Evolutionary conservation across 345 rosid species (phyloP), one percentile per base, ranked within the genome.

Genomic region (Pistacia integerrima): DNA sequence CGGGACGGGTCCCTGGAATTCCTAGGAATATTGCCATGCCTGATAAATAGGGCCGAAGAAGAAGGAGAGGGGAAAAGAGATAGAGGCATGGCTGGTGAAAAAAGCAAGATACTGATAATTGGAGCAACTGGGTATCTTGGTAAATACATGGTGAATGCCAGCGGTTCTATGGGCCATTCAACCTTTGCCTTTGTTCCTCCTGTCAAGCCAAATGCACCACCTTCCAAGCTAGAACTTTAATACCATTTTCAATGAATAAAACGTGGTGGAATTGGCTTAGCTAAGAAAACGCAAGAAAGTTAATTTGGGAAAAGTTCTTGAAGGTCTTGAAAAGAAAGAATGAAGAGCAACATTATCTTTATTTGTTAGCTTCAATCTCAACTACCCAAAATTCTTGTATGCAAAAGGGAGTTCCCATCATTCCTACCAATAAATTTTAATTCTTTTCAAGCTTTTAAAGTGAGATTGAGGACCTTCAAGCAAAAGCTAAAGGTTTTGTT

Each of bases 91-190:
- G 33, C 33, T 30, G 1, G 33, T 28, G 30, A 28, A 28, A 28
- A 28, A 17, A 77, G 78, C 69, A 79, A 77, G 62, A 81, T 84
- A 30, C 44, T 81, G 64, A 78, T 84, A 28, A 57, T 84, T 13
- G 82, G 84, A 20, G 87, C 76, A 36, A 81, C 66, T 41, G 87
- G 87, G 17, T 84, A 81, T 67, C 63, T 81, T 8, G 87, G 87
- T 6, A 59, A 84, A 28, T 58, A 46, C 67, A 78, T 81, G 78
- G 84, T 84, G 33, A 78, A 75, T 41, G 80, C 84, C 30, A 75
- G 82, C 70, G 54, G 76, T 10, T 57, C 67, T 9, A 38, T 76
- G 73, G 87, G 87, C 8, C 82, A 84, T 28, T 38, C 69, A 5
- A 84, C 85, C 8, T 79, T 48, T 71, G 82, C 68, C 10, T 84